These are phyloP conservation scores for Aurifilum marmelostoma DNA, from an alignment of 2,329 filamentous ascomycete genomes.

Conservation along the genomic window DNA sequence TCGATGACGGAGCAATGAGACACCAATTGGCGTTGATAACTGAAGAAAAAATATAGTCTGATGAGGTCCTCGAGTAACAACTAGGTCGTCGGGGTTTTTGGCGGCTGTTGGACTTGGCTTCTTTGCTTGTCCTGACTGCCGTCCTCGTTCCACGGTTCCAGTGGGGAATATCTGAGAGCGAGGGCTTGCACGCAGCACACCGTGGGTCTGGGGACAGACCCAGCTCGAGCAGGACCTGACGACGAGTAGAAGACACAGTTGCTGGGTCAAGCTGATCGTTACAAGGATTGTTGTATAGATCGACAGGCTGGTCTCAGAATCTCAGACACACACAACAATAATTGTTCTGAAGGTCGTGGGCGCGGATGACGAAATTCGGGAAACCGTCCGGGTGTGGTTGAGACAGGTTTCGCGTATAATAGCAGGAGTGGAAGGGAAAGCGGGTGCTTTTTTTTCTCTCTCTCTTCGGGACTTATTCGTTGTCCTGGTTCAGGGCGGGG, in stretches of 20 bases:
- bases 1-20: constrained; percentile 2
- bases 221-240: background rate
- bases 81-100: background rate
- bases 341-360: constrained; percentile 19
- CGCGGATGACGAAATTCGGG: constrained; percentile 16
- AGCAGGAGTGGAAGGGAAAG: background rate
- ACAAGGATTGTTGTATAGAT: background rate
- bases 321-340: constrained; percentile 21
- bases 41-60: background rate
- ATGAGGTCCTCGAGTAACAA: background rate
- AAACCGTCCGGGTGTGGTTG: constrained; percentile 14
- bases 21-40: background rate
- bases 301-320: constrained; percentile 23
- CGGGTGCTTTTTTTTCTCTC: background rate
- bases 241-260: background rate
- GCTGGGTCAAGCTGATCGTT: background rate
- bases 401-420: constrained; percentile 26
- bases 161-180: background rate
- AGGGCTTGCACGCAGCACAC: background rate
- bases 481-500: background rate
- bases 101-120: background rate
- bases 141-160: background rate
- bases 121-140: too few species aligned
- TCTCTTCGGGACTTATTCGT: background rate
- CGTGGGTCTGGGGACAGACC: background rate